Percentiles rank a stretch among this genome's conserved stretches.
Conservation (phyloP, 192 early-diverging fungal species). For the Backusella sp. region DNA sequence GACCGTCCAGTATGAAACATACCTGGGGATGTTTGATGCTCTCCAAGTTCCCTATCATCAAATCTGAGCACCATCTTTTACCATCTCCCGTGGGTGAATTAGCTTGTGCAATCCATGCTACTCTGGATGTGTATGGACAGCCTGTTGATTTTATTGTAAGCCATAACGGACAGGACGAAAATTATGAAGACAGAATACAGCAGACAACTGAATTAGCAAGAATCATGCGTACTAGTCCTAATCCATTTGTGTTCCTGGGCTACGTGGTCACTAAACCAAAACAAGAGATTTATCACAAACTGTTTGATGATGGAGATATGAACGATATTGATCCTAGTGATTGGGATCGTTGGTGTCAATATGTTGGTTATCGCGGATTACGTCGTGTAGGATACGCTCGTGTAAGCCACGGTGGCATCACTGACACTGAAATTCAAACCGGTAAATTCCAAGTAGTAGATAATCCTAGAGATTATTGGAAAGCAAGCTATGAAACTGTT, state of each 20-base stretch:
- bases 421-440: slow-evolving; percentile 82
- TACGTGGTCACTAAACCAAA: slow-evolving; percentile 79
- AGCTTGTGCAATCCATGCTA: slow-evolving; percentile 86
- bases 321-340: slow-evolving; percentile 78
- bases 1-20: slow-evolving; percentile 82
- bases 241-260: slow-evolving; percentile 78
- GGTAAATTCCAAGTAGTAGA: slow-evolving; percentile 71
- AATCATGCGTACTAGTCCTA: slow-evolving; percentile 70
- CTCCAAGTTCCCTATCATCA: slow-evolving; percentile 81
- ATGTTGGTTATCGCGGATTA: slow-evolving; percentile 76
- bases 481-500: slow-evolving; percentile 59
- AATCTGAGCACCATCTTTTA: slow-evolving; percentile 71
- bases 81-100: slow-evolving; percentile 80
- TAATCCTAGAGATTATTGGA: slow-evolving; percentile 35
- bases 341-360: slow-evolving; percentile 82
- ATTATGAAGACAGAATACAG: slow-evolving; percentile 67
- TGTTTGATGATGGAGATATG: slow-evolving; percentile 65
- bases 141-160: slow-evolving; percentile 78
- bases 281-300: slow-evolving; percentile 57
- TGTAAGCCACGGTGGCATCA: slow-evolving; percentile 75
- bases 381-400: slow-evolving; percentile 74
- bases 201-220: slow-evolving; percentile 78
- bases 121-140: slow-evolving; percentile 77
- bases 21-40: slow-evolving; percentile 86
- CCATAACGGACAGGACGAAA: slow-evolving; percentile 83